Conservation (phyloP, 305 asterid genomes). For the Fraxinus albicans region DNA sequence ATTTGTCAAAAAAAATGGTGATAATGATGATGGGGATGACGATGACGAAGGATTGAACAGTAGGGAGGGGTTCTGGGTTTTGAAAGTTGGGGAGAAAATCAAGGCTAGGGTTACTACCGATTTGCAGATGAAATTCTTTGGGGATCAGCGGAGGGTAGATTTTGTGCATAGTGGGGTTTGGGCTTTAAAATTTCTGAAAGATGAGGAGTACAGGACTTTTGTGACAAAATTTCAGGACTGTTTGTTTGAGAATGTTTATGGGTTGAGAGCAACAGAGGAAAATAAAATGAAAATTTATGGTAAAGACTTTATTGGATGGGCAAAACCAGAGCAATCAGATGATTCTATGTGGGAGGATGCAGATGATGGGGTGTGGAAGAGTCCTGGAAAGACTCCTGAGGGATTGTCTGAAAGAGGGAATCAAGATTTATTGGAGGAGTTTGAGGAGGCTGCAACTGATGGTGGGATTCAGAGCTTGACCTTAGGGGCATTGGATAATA, state of each 20-base stretch:
- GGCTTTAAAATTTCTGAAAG: constrained; percentile 72
- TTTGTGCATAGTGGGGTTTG: constrained; percentile 86
- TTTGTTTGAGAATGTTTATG: constrained; percentile 87
- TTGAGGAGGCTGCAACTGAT: constrained; percentile 80
- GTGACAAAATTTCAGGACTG: constrained; percentile 70
- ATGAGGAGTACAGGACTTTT: constrained; percentile 75
- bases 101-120: constrained; percentile 69
- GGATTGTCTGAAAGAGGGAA: constrained; percentile 49
- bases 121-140: constrained; percentile 84
- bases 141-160: constrained; percentile 94
- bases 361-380: constrained; percentile 79
- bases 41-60: constrained; percentile 26
- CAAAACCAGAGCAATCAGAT: constrained; percentile 78
- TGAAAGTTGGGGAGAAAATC: constrained; percentile 72
- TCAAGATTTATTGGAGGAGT: constrained; percentile 81
- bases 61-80: constrained; percentile 72
- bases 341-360: constrained; percentile 95
- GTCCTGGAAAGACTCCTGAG: constrained; percentile 43
- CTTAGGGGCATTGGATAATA: constrained; percentile 91
- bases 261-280: constrained; percentile 68
- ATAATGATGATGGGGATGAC: constrained; percentile 36
- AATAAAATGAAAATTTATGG: constrained; percentile 81
- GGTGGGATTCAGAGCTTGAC: constrained; percentile 95
- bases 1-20: constrained; percentile 54
- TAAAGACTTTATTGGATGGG: constrained; percentile 87